phyloP scores from a whole-genome alignment of 306 rosid species.

The Glycyrrhiza uralensis region DNA sequence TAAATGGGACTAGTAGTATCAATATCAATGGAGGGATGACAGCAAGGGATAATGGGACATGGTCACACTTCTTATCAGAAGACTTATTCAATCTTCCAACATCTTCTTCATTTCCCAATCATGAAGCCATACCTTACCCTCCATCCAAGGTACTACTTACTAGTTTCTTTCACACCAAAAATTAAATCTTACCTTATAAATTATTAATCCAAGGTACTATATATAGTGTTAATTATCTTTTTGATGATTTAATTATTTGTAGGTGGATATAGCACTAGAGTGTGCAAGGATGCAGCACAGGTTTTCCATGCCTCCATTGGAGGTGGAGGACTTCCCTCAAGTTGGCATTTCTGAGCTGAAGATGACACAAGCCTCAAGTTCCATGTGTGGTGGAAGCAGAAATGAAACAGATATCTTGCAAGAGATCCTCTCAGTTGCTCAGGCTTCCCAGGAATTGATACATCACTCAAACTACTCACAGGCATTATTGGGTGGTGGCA shows the following conservation, averaged over 20 bases:
- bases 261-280: conserved; percentile 90
- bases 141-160: conserved; percentile 65
- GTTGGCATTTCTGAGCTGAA: conserved; percentile 46
- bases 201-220: too few species aligned
- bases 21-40: conserved; percentile 15
- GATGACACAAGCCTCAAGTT: conserved; percentile 36
- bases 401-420: conserved; percentile 70
- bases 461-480: conserved; percentile 48
- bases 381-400: conserved; percentile 29
- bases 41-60: conserved; percentile 43
- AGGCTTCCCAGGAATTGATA: conserved; percentile 70
- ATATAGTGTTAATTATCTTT: too few species aligned
- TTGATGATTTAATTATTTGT: background rate
- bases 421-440: conserved; percentile 91
- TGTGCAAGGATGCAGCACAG: conserved; percentile 96
- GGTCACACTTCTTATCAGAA: conserved; percentile 54
- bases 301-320: conserved; percentile 76
- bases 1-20: conserved; percentile 7
- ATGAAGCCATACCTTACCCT: conserved; percentile 56
- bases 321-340: conserved; percentile 65
- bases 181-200: background rate
- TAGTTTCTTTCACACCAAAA: background rate
- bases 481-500: conserved; percentile 41
- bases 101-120: conserved; percentile 48
- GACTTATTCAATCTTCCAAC: conserved; percentile 43